Evolutionary conservation across 495 filamentous ascomycete species (phyloP).

Genomic region (Glonium stellatum): DNA sequence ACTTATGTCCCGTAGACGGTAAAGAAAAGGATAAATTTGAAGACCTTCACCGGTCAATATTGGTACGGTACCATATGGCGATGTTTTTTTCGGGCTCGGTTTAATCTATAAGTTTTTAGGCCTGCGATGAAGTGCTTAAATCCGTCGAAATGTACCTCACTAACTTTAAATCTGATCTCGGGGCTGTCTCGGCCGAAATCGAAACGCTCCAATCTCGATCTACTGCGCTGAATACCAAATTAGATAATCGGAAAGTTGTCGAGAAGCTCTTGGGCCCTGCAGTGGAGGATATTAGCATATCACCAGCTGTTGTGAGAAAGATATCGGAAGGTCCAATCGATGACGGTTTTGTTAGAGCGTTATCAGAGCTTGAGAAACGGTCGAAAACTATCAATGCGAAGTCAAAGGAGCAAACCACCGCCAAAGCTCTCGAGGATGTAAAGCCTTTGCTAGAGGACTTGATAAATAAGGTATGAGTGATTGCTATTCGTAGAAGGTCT

Average conservation of each 20-base stretch:
- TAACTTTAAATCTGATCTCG: constrained; percentile 87
- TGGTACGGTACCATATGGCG: constrained; percentile 18
- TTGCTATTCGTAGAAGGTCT: background rate
- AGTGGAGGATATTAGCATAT: constrained; percentile 84
- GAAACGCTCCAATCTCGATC: constrained; percentile 87
- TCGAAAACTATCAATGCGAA: constrained; percentile 63
- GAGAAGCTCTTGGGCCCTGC: constrained; percentile 83
- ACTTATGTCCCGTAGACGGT: constrained; percentile 51
- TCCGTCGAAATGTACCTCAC: constrained; percentile 89
- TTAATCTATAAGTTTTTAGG: constrained; percentile 31
- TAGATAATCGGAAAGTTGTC: constrained; percentile 82
- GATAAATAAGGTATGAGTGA: constrained; percentile 59
- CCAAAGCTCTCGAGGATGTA: constrained; percentile 74
- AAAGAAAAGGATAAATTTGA: constrained; percentile 82
- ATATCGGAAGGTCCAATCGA: constrained; percentile 87
- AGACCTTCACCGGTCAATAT: constrained; percentile 82
- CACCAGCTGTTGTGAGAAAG: constrained; percentile 70
- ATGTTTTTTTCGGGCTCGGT: background rate
- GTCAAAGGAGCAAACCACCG: constrained; percentile 50
- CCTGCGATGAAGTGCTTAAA: constrained; percentile 86
- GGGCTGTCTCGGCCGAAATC: constrained; percentile 86
- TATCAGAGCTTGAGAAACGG: constrained; percentile 78
- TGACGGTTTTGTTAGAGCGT: constrained; percentile 75
- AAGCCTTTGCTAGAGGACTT: constrained; percentile 77
- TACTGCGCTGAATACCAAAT: constrained; percentile 69